Evolutionary conservation across 75 land plant genomes (phyloP), one percentile per base, ranked within the genome.

Genomic region (Larix kaempferi): DNA sequence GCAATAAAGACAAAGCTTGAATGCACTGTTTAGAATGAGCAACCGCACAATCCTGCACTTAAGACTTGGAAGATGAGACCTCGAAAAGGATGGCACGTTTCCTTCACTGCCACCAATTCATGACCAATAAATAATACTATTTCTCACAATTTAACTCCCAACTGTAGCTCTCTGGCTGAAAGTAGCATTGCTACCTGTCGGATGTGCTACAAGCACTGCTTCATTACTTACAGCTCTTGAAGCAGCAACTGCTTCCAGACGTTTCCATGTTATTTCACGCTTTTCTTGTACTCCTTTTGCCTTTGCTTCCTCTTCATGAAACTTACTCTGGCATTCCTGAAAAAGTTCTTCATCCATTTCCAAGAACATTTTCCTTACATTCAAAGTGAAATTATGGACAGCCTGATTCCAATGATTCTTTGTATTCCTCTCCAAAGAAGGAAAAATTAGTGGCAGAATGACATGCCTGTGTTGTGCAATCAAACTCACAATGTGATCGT

Each of bases 351-450:
- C 85, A 21, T 89, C 91, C 91, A 89, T 86, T 73, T 89, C 89
- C 23, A 66, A 72, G 71, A 89, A 86, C 84, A 89, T 81, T 77
- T 89, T 89, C 41, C 84, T 80, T 22, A 89, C 89, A 74, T 89
- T 89, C 39, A 73, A 59, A 55, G 89, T 86, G 21, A 89, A 62
- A 57, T 87, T 87, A 56, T 84, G 84, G 29, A 89, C 91, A 44
- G 88, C 86, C 59, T 79, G 89, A 78, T 89, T 89, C 91, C 91
- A 89, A 69, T 89, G 91, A 63, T 69, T 81, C n/a, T 56, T 82
- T 3, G 76, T 80, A 62, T 89, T 89, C 74, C 78, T 86, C 56
- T 89, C 91, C 69, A 86, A 56, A 4, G 86, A 76, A 25, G 88
- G 84, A 54, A 86, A 74, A 22, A 89, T 74, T 6, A 86, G 60